A percentile compares a stretch with the other conserved stretches of the same genome.
phyloP scores from a whole-genome alignment of 2,329 filamentous ascomycete genomes.

The Clarireedia monteithiana region DNA sequence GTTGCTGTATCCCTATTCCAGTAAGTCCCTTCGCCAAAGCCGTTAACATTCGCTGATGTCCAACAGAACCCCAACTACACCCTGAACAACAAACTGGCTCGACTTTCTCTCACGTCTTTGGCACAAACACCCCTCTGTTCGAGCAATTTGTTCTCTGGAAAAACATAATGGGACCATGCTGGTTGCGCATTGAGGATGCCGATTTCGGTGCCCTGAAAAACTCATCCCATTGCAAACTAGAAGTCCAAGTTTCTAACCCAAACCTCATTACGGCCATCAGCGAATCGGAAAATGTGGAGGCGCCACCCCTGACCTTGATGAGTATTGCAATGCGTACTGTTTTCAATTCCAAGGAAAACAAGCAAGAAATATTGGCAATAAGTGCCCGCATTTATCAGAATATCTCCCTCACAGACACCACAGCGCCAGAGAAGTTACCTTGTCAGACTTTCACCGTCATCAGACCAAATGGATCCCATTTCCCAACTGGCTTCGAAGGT shows the following conservation, averaged over 20 bases:
- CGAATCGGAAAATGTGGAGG: constrained; percentile 74
- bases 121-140: constrained; percentile 86
- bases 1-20: constrained; percentile 90
- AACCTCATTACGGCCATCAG: constrained; percentile 63
- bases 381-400: constrained; percentile 92
- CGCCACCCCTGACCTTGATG: constrained; percentile 91
- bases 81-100: constrained; percentile 60
- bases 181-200: constrained; percentile 82
- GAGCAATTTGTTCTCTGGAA: constrained; percentile 99
- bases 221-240: constrained; percentile 93
- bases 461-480: constrained; percentile 66
- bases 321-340: constrained; percentile 81
- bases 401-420: constrained; percentile 78
- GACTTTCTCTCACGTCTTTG: constrained; percentile 92
- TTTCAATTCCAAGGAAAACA: constrained; percentile 88
- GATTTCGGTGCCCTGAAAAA: constrained; percentile 83
- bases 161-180: constrained; percentile 97
- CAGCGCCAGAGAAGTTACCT: constrained; percentile 77
- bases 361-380: constrained; percentile 88
- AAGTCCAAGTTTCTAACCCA: constrained; percentile 74
- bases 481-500: constrained; percentile 80
- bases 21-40: constrained; percentile 32
- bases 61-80: constrained; percentile 58
- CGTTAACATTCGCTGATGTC: constrained; percentile 8
- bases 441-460: constrained; percentile 89